Evolutionary conservation across 2,329 filamentous ascomycete genomes (phyloP).

Genomic region (Xylariaceae sp.): DNA sequence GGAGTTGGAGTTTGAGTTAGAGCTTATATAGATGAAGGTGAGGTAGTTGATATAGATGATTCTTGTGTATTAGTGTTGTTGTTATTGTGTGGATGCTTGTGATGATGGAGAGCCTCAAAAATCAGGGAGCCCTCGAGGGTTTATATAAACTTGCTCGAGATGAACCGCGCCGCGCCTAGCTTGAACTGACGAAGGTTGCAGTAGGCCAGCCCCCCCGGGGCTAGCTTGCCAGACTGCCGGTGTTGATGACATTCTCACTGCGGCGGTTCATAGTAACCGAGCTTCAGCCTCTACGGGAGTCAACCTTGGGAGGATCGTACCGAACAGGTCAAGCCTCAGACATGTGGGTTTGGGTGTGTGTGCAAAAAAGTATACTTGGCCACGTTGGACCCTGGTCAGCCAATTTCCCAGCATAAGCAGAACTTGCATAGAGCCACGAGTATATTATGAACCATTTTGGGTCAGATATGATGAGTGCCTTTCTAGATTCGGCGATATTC

Average conservation of each 20-base stretch:
- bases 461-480: constrained; percentile 1
- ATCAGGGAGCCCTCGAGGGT: constrained; percentile 14
- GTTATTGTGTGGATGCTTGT: constrained; percentile 28
- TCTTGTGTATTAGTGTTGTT: constrained; percentile 18
- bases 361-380: constrained; percentile 1
- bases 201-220: constrained; percentile 11
- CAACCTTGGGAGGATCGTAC: constrained; percentile 15
- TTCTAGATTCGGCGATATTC: constrained; percentile 12
- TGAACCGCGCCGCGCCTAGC: constrained; percentile 7
- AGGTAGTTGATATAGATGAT: constrained; percentile 22
- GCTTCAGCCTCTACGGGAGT: constrained; percentile 20
- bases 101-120: constrained; percentile 18
- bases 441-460: constrained; percentile 9
- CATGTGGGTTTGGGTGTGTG: constrained; percentile 8
- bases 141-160: constrained; percentile 27
- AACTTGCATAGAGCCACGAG: constrained; percentile 5
- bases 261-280: constrained; percentile 5
- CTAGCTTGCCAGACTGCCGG: constrained; percentile 16
- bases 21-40: constrained; percentile 7
- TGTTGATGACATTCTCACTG: constrained; percentile 12
- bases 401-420: constrained; percentile 1
- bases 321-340: constrained; percentile 16
- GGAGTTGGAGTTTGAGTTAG: constrained; percentile 5
- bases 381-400: constrained; percentile 15
- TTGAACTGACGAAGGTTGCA: constrained; percentile 5